phyloP scores from a whole-genome alignment of 306 rosid species.

The Lagenaria siceraria region DNA sequence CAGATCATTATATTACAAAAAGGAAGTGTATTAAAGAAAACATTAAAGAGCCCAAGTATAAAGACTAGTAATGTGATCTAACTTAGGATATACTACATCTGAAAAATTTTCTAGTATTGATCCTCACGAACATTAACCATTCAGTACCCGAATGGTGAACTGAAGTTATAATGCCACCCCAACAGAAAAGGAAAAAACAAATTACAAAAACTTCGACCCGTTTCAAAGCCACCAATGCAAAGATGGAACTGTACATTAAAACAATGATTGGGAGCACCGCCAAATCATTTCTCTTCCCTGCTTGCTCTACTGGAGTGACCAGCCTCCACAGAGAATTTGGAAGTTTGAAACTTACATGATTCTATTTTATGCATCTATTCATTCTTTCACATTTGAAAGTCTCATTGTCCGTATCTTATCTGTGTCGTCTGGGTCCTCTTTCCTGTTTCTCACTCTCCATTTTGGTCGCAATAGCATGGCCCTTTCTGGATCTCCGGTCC shows the following conservation, averaged over 20 bases:
- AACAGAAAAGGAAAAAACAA: not conserved
- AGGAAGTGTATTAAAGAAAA: not conserved
- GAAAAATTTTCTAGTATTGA: not conserved
- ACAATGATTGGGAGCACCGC: not conserved
- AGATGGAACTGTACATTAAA: not conserved
- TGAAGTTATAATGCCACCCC: not conserved
- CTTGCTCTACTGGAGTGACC: not conserved
- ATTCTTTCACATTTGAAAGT: not conserved
- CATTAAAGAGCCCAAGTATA: not conserved
- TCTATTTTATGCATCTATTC: not conserved
- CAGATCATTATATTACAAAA: not conserved
- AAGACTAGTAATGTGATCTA: not conserved
- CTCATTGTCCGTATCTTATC: not conserved
- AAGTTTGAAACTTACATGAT: slow-evolving; percentile 11
- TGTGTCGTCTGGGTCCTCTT: not conserved
- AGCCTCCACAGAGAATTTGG: not conserved
- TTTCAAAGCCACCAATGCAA: not conserved
- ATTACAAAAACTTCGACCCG: not conserved
- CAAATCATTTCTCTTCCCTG: not conserved
- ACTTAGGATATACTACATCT: not conserved
- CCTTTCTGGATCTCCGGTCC: not conserved
- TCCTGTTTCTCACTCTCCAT: not conserved
- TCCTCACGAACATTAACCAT: not conserved
- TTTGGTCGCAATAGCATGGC: not conserved
- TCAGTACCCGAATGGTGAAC: not conserved